Evolutionary conservation across 352 stramenopile genomes (phyloP).

Genomic region (Halophytophthora polymorphica): DNA sequence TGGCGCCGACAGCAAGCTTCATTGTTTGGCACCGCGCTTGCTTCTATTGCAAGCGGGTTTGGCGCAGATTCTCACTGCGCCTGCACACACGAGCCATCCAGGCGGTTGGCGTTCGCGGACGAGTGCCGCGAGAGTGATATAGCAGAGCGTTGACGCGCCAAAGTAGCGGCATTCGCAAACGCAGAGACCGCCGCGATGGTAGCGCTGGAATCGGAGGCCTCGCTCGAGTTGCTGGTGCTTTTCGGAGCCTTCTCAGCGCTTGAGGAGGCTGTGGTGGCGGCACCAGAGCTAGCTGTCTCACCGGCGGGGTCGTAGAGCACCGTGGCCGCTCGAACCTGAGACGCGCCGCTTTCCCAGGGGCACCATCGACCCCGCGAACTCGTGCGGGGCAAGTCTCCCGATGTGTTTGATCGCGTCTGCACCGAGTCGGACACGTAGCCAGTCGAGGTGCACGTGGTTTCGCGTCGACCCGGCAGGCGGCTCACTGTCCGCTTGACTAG

Average conservation of each 20-base stretch:
- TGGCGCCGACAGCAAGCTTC: too few relatives aligned
- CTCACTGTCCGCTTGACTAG: slow-evolving; percentile 16
- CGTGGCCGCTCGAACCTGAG: slow-evolving; percentile 13
- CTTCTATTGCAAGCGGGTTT: too few relatives aligned
- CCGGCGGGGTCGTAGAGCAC: slow-evolving; percentile 12
- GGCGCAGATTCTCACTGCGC: slow-evolving; percentile 4
- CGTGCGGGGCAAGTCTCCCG: slow-evolving; percentile 8
- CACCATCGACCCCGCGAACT: slow-evolving; percentile 24
- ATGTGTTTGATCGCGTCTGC: not conserved
- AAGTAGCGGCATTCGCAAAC: slow-evolving; percentile 42
- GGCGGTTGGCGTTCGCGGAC: slow-evolving; percentile 20
- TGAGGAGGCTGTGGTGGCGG: too few relatives aligned
- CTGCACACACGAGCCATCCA: slow-evolving; percentile 15
- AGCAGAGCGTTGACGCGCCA: slow-evolving; percentile 52
- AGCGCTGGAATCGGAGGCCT: slow-evolving; percentile 14
- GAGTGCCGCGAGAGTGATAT: slow-evolving; percentile 50
- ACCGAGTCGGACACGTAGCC: too few relatives aligned
- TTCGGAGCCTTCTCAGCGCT: not conserved
- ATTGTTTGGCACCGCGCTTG: too few relatives aligned
- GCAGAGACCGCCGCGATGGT: slow-evolving; percentile 49
- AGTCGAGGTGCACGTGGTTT: too few relatives aligned
- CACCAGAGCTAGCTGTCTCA: not conserved
- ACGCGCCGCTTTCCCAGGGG: slow-evolving; percentile 15
- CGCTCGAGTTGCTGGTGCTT: not conserved
- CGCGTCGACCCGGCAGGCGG: not conserved